Base-by-base conservation (phyloP, 73 alveolate genomes). In the Halteria grandinella region DNA sequence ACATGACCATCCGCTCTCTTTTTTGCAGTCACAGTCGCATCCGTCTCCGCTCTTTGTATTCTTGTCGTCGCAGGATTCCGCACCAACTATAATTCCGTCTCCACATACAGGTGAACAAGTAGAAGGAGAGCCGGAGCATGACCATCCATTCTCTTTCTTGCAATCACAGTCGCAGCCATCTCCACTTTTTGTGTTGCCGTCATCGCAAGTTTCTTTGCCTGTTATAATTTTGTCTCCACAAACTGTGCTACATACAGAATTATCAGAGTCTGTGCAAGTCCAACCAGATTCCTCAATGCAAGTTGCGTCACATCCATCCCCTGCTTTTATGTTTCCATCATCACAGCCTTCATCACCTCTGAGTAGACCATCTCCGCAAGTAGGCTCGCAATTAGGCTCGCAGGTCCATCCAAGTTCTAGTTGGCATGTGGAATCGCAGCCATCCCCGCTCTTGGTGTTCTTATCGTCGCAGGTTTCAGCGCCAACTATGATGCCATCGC, bases 381-480 rank as follows among this genome's bases (percentile, higher is more conserved):
- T 60, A 11, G 34, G 60, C 58, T 48, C 25, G 20, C 77, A 60
- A 10, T 39, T 36, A 39, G 52, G 66, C 0, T 45, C 47, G 66
- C 80, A 64, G 25, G 20, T 49, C 15, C 27, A 64, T 20, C 64
- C 80, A 23, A 18, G 34, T 14, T 64, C 80, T 14, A 64, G 23
- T 1, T 20, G 50, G 23, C 74, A 72, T 14, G 54, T 20, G 8
- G 44, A 28, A 37, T 39, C 23, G 7, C 64, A 72, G 18, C 85
- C 85, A 23, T 72, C 85, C 23, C 85, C 80, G 27, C 21, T 23
- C 1, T 4, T 54, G 11, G 52, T 23, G 40, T 64, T 64, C 32
- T 50, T 64, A 44, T 64, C 80, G 51, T 64, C 80, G 12, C 80
- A 64, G n/a, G n/a, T n/a, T n/a, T n/a, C n/a, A n/a, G n/a, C n/a